Evolutionary conservation across 2,329 filamentous ascomycete species (phyloP), one percentile per base, ranked within the genome.

Genomic region (Fusarium domesticum): DNA sequence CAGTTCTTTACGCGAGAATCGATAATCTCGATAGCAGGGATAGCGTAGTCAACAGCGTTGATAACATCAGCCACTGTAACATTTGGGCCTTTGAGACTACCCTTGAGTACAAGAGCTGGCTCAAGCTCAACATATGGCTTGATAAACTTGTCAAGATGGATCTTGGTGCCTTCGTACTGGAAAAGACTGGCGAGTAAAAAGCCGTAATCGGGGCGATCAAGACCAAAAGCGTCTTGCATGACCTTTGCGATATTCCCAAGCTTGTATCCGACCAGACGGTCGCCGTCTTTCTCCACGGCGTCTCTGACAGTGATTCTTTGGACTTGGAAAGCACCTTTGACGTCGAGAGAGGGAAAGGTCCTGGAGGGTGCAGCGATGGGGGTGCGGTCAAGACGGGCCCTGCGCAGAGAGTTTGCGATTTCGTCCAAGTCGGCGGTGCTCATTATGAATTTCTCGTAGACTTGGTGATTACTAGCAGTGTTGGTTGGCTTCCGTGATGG

Each of bases 211-310:
- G 60, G 60, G 18, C 58, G 54, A 35, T 59, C 59, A 7, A 62
- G 50, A 4, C 58, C 57, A 35, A 61, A 61, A 10, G 59, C 59
- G 16, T 53, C 56, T 37, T 61, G 59, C 58, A 61, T 62, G 19
- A 61, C 60, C 42, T 61, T 61, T n/a, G 56, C 59, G 37, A 62
- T 60, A 41, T 62, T 61, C 34, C 59, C 54, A n/a, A 61, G 53
- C 44, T 61, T 59, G 43, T 59, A 60, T n/a, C 53, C 57, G 11
- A 60, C 56, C 18, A 54, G 40, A 6, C 60, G 51, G 33, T 58
- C 58, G 3, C 57, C 57, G 32, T 52, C 32, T 15, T 54, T 47
- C 20, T 41, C 33, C n/a, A 56, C 38, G 3, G 50, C 56, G 11
- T 46, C 49, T 12, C 53, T 43, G 17, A 57, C 52, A 0, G 49